Evolutionary conservation across 768 basidiomycete genomes (phyloP).

Genomic region (Cantharellus anzutake): DNA sequence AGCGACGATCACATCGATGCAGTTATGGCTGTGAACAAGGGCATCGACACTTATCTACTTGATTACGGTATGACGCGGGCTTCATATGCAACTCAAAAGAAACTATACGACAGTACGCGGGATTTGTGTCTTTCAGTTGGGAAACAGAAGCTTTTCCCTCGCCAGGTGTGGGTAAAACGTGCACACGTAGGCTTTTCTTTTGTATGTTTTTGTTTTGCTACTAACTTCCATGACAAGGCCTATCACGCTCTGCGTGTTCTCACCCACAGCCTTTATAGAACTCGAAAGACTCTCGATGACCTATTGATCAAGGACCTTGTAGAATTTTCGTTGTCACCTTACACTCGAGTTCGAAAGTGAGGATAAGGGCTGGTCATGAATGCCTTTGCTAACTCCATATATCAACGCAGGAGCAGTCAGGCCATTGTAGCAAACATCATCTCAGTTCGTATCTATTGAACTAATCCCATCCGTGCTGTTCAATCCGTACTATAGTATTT

Average conservation of each 20-base stretch:
- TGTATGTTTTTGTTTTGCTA: neutral
- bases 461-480: slow-evolving; percentile 30
- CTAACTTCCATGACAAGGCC: slow-evolving; percentile 22
- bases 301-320: slow-evolving; percentile 43
- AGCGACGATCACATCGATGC: slow-evolving; percentile 74
- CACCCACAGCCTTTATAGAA: slow-evolving; percentile 57
- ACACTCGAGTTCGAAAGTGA: slow-evolving; percentile 59
- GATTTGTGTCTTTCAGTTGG: slow-evolving; percentile 25
- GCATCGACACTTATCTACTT: slow-evolving; percentile 57
- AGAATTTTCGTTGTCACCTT: slow-evolving; percentile 61
- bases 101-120: slow-evolving; percentile 46
- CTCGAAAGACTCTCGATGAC: slow-evolving; percentile 58
- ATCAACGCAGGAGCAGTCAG: neutral
- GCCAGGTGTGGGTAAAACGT: slow-evolving; percentile 55
- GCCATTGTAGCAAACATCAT: neutral
- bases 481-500: slow-evolving; percentile 27
- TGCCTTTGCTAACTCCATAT: neutral
- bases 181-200: slow-evolving; percentile 18
- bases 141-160: slow-evolving; percentile 56
- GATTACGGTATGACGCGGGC: slow-evolving; percentile 44
- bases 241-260: slow-evolving; percentile 62
- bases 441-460: neutral
- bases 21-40: slow-evolving; percentile 48
- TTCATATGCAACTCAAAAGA: slow-evolving; percentile 45
- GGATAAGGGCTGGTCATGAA: slow-evolving; percentile 6